phyloP scores from a whole-genome alignment of 192 early-diverging fungal genomes.

The Coemansia sp. region DNA sequence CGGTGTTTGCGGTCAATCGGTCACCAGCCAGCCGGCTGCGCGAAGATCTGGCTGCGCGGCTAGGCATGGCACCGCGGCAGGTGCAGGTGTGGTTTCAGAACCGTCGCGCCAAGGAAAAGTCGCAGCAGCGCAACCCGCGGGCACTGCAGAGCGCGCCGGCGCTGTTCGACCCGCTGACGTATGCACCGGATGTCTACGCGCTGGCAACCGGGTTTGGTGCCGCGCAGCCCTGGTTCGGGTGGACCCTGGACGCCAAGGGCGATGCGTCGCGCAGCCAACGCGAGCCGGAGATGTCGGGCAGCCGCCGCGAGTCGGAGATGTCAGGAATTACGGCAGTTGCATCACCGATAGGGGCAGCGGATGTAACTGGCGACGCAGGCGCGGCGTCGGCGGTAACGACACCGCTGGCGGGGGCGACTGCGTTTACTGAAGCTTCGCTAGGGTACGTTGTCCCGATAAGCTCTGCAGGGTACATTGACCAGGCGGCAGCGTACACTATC shows the following conservation, averaged over 20 bases:
- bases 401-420: slow-evolving; percentile 17
- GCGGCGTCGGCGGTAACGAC: slow-evolving; percentile 29
- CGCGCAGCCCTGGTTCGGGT: background rate
- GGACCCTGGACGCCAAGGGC: background rate
- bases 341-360: slow-evolving; percentile 22
- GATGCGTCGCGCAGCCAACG: slow-evolving; percentile 11
- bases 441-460: background rate
- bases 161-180: slow-evolving; percentile 33
- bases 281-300: slow-evolving; percentile 42
- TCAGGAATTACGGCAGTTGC: slow-evolving; percentile 54
- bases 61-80: slow-evolving; percentile 71
- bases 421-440: background rate
- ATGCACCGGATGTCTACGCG: slow-evolving; percentile 35
- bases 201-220: slow-evolving; percentile 17
- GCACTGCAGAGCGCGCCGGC: slow-evolving; percentile 23
- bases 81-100: slow-evolving; percentile 90
- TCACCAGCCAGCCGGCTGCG: slow-evolving; percentile 68
- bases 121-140: slow-evolving; percentile 48
- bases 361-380: slow-evolving; percentile 5
- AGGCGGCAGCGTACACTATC: background rate
- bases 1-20: slow-evolving; percentile 67
- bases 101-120: slow-evolving; percentile 77
- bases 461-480: background rate
- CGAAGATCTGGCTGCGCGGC: slow-evolving; percentile 60
- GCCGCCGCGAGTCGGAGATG: slow-evolving; percentile 54